Base-by-base conservation (phyloP, 2,329 filamentous ascomycete species). In the Pseudocercospora pini-densiflorae region DNA sequence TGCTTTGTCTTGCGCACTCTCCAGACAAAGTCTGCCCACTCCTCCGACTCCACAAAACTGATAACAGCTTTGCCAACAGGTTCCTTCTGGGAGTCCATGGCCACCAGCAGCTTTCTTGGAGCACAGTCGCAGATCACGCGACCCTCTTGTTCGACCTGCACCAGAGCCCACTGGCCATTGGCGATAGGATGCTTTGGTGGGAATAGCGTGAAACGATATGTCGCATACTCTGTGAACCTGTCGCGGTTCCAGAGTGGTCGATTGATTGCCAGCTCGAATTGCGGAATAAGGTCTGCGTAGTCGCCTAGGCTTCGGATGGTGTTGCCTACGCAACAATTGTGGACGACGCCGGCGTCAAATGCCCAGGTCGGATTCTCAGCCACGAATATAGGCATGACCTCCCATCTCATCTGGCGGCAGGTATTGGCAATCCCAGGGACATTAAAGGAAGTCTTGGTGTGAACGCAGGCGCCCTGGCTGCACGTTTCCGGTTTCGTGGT, bases 291-390 rank as follows among this genome's bases (percentile, higher is more conserved):
- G 43, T 68, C 47, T 8, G 68, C 66, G 47, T 70, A 73, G 29
- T 23, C 10, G 29, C 68, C 67, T 10, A 75, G 23, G 31, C 60
- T 67, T 36, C 59, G 58, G 1, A 73, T 51, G 65, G 63, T 73
- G 53, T 70, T 66, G 9, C 58, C 63, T 2, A 68, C 66, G 53
- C 73, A 75, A n/a, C 66, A 63, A 45, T 72, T 68, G 19, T 66
- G 64, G 21, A 74, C 71, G 29, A 70, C 70, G 12, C 63, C 65
- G 29, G 68, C 63, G 58, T 75, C 71, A 59, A 75, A 75, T 16
- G 58, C 29, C 62, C 74, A 70, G 12, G 54, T 58, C 7, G 31
- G 29, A 40, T 74, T 73, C 64, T 75, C 72, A 27, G 62, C 51
- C 62, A 60, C 65, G 66, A 65, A 74, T 57, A 75, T 73, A 1